Evolutionary conservation across 2,329 filamentous ascomycete genomes (phyloP).

Genomic region (Aspergillus costaricaensis): DNA sequence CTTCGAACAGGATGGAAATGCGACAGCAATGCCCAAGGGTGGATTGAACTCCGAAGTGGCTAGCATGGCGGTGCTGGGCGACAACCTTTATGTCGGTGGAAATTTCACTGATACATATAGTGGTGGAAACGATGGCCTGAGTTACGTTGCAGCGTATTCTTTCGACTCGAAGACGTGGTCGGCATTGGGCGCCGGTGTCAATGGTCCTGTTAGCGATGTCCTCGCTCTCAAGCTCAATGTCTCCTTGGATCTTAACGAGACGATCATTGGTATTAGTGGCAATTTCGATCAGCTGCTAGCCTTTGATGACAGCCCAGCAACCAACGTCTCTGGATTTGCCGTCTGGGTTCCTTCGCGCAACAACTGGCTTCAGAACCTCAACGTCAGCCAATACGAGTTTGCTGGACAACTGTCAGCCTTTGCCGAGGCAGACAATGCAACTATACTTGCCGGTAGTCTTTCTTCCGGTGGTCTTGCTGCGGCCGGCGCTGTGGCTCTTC

Average conservation of each 20-base stretch:
- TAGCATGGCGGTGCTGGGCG: constrained; percentile 67
- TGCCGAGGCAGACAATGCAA: constrained; percentile 57
- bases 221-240: constrained; percentile 79
- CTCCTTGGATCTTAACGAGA: constrained; percentile 66
- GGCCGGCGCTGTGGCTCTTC: constrained; percentile 70
- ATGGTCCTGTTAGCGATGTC: constrained; percentile 73
- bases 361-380: constrained; percentile 86
- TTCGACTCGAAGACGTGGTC: constrained; percentile 69
- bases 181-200: constrained; percentile 79
- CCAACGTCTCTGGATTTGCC: constrained; percentile 73
- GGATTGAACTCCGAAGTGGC: constrained; percentile 81
- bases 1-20: constrained; percentile 62
- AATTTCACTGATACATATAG: constrained; percentile 75
- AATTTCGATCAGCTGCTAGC: constrained; percentile 72
- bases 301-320: constrained; percentile 62
- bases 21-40: constrained; percentile 63
- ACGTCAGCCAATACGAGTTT: constrained; percentile 65
- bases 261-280: constrained; percentile 77
- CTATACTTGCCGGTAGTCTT: constrained; percentile 82
- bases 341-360: constrained; percentile 84
- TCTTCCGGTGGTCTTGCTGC: constrained; percentile 72
- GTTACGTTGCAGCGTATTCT: constrained; percentile 76
- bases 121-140: constrained; percentile 64
- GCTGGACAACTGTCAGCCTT: constrained; percentile 72
- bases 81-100: constrained; percentile 76